Percentiles rank a stretch among this genome's conserved stretches.
These are phyloP conservation scores for Sanghuangporus weigelae DNA, from an alignment of 1,284 basidiomycete species.

Conservation along the genomic window DNA sequence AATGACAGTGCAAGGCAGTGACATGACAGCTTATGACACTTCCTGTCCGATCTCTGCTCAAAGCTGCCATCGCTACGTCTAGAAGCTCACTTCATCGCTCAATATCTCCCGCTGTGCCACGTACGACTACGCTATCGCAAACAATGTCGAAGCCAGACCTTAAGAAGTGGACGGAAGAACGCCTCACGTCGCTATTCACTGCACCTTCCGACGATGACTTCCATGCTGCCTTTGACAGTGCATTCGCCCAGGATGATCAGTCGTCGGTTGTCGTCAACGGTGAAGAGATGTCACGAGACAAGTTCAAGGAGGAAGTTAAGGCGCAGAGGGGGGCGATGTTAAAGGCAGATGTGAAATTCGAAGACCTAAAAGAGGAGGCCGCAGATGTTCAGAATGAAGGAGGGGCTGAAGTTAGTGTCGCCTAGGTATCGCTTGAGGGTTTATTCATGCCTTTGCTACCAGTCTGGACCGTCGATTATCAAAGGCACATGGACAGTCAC, in stretches of 20 bases:
- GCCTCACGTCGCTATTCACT: constrained; percentile 27
- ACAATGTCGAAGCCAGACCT: constrained; percentile 1
- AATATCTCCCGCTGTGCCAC: not conserved
- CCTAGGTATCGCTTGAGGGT: not conserved
- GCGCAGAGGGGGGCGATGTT: constrained; percentile 20
- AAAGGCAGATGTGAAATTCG: constrained; percentile 31
- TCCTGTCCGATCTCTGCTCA: no score
- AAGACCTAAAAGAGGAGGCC: constrained; percentile 22
- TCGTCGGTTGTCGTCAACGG: constrained; percentile 30
- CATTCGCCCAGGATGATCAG: constrained; percentile 27
- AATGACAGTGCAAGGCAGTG: no score
- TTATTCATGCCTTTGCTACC: not conserved
- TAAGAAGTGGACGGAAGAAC: constrained; percentile 10
- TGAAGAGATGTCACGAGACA: constrained; percentile 25
- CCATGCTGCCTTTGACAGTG: constrained; percentile 24
- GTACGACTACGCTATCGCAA: not conserved
- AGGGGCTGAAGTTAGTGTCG: not conserved
- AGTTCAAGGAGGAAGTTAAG: constrained; percentile 27
- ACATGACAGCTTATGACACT: no score
- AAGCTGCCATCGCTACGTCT: no score
- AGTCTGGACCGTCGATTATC: constrained; percentile 32
- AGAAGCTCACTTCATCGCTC: not conserved
- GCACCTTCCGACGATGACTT: constrained; percentile 19
- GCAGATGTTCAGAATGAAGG: not conserved
- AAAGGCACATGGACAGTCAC: constrained; percentile 39